A percentile compares a stretch with the other conserved stretches of the same genome.
phyloP scores from a whole-genome alignment of 768 basidiomycete species.

The Hygrocybe coccinea region DNA sequence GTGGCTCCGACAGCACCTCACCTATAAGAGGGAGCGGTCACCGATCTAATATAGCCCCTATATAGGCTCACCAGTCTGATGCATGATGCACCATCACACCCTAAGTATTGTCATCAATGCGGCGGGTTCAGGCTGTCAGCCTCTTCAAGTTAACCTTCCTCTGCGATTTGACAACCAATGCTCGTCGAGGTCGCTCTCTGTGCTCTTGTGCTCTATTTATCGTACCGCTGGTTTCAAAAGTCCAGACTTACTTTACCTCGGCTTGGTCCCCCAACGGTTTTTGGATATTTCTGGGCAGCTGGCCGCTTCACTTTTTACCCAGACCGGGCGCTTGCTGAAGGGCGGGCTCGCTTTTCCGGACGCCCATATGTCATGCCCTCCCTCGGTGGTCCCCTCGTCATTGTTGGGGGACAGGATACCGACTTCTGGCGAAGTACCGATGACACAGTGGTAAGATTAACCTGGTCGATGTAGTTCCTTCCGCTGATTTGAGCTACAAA shows the following conservation, averaged over 20 bases:
- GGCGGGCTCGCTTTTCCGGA: slow-evolving; percentile 24
- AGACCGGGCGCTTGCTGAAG: slow-evolving; percentile 27
- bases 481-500: not conserved
- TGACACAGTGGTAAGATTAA: slow-evolving; percentile 29
- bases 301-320: slow-evolving; percentile 31
- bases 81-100: no score
- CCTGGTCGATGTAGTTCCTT: not conserved
- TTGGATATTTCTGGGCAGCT: slow-evolving; percentile 34
- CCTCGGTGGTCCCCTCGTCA: slow-evolving; percentile 32
- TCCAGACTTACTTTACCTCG: slow-evolving; percentile 17
- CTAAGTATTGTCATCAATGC: no score
- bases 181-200: not conserved
- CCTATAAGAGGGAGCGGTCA: no score
- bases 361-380: slow-evolving; percentile 36
- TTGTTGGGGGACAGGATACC: slow-evolving; percentile 30
- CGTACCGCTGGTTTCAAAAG: not conserved
- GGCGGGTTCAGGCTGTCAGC: no score
- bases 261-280: slow-evolving; percentile 30
- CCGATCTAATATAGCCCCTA: no score
- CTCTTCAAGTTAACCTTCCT: no score
- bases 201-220: not conserved
- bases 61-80: no score
- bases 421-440: slow-evolving; percentile 29
- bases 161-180: no score
- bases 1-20: no score